A percentile compares a stretch with the other conserved stretches of the same genome.
phyloP scores from a whole-genome alignment of 139 green algal genomes.

The Pycnococcus provasolii region DNA sequence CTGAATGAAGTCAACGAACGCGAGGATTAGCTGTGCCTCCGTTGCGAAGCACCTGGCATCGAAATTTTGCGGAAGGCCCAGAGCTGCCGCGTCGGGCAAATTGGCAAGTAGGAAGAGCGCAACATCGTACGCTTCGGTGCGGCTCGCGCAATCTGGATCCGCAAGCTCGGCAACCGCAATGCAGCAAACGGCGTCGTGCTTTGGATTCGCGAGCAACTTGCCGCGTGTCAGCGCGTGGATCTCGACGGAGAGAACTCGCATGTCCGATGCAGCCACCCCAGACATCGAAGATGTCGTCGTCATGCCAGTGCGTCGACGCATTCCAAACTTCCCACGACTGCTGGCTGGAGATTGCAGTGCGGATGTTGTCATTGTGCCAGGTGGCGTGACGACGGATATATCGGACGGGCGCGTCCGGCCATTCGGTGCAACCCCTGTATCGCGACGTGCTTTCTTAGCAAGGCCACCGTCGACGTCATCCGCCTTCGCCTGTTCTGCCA shows the following conservation, averaged over 20 bases:
- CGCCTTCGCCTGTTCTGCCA: too few species aligned
- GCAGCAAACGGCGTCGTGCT: constrained; percentile 34
- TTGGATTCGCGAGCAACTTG: constrained; percentile 65
- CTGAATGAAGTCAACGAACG: constrained; percentile 44
- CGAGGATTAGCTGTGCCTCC: constrained; percentile 57
- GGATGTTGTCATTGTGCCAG: background rate
- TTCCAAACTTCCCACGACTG: background rate
- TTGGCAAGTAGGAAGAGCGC: background rate
- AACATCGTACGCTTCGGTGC: constrained; percentile 1
- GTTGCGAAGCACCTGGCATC: background rate
- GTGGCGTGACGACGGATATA: background rate
- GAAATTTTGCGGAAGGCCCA: background rate
- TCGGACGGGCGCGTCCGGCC: too few species aligned
- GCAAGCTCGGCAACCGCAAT: constrained; percentile 5
- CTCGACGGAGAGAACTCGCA: constrained; percentile 66
- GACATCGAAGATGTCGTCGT: constrained; percentile 3
- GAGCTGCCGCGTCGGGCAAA: background rate
- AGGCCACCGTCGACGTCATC: too few species aligned
- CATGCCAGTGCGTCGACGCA: background rate
- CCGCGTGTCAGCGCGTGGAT: constrained; percentile 52
- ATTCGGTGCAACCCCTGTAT: too few species aligned
- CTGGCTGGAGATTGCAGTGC: background rate
- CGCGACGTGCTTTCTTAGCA: too few species aligned
- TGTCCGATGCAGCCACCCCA: constrained; percentile 43
- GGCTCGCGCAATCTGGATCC: constrained; percentile 9